Percentiles rank a stretch among this genome's conserved stretches.
Evolutionary conservation across 1,139 yeast genomes (phyloP).

Genomic region (Sugiyamaella grinbergsii): DNA sequence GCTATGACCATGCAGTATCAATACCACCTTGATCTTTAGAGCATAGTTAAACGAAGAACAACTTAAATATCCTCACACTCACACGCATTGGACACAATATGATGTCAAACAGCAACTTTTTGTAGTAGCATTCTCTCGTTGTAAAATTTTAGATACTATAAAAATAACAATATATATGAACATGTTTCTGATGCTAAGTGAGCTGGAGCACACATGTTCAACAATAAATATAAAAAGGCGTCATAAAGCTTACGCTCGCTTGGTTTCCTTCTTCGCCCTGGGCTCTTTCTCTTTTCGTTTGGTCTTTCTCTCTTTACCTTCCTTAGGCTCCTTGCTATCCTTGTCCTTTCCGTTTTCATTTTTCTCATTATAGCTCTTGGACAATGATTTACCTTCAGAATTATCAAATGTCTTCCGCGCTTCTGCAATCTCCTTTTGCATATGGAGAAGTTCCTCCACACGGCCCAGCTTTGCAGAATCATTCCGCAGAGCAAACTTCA

Average conservation of each 20-base stretch:
- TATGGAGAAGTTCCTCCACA: slow-evolving; percentile 72
- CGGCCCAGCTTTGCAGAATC: slow-evolving; percentile 86
- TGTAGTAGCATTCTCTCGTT: slow-evolving; percentile 12
- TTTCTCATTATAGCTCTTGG: slow-evolving; percentile 43
- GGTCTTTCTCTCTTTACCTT: slow-evolving; percentile 21
- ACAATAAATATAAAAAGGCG: too few relatives aligned
- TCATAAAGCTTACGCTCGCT: too few relatives aligned
- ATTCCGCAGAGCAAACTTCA: slow-evolving; percentile 78
- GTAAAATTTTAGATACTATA: too few relatives aligned
- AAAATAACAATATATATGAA: slow-evolving; percentile 3
- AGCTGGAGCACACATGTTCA: too few relatives aligned
- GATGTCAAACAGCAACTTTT: not conserved
- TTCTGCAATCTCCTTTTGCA: slow-evolving; percentile 72
- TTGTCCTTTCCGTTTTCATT: slow-evolving; percentile 40
- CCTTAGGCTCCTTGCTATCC: slow-evolving; percentile 27
- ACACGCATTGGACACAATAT: not conserved
- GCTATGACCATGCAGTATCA: slow-evolving; percentile 20
- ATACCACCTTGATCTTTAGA: slow-evolving; percentile 22
- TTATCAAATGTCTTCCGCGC: slow-evolving; percentile 85
- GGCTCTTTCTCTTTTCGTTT: slow-evolving; percentile 12
- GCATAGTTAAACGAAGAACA: too few relatives aligned
- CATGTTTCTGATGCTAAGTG: too few relatives aligned
- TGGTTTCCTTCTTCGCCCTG: slow-evolving; percentile 24
- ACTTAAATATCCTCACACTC: not conserved
- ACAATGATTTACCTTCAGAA: slow-evolving; percentile 53